Evolutionary conservation across 805 yeast species (phyloP).

Genomic region (Candida insectorum): DNA sequence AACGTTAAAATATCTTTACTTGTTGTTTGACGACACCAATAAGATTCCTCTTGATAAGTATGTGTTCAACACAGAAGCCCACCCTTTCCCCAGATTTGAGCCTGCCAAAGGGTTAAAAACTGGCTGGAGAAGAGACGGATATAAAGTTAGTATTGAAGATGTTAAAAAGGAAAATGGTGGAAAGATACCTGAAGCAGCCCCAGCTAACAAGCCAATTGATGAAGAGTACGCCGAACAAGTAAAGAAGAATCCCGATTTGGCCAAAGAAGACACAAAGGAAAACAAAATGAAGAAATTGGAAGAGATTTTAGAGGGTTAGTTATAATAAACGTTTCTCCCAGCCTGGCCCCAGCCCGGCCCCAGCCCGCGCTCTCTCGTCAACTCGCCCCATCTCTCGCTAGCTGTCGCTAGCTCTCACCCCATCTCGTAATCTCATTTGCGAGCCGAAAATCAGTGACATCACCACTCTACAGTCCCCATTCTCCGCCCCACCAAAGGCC

Average conservation of each 20-base stretch:
- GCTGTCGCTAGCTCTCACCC: too few species aligned
- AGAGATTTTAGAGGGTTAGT: constrained; percentile 12
- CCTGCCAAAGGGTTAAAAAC: constrained; percentile 51
- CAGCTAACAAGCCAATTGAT: constrained; percentile 35
- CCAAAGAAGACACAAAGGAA: constrained; percentile 24
- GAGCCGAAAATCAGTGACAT: too few species aligned
- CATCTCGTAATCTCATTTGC: too few species aligned
- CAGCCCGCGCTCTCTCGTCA: too few species aligned
- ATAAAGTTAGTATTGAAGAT: background rate
- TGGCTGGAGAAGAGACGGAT: constrained; percentile 50
- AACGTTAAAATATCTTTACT: constrained; percentile 80
- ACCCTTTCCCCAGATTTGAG: constrained; percentile 78
- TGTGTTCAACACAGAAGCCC: constrained; percentile 92
- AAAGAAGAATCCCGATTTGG: constrained; percentile 30
- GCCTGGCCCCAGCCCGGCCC: background rate
- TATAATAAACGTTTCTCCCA: too few species aligned
- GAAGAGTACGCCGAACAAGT: constrained; percentile 33
- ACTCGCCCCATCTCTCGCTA: too few species aligned
- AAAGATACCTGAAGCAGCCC: constrained; percentile 38
- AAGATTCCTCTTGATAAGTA: constrained; percentile 63
- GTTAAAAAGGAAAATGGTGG: constrained; percentile 23
- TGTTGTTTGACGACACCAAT: constrained; percentile 67
- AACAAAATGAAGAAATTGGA: constrained; percentile 23
- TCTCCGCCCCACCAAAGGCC: too few species aligned
- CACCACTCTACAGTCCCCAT: too few species aligned